Evolutionary conservation across 129 eudicot genomes (phyloP).

Genomic region (Helichrysum umbraculigerum): DNA sequence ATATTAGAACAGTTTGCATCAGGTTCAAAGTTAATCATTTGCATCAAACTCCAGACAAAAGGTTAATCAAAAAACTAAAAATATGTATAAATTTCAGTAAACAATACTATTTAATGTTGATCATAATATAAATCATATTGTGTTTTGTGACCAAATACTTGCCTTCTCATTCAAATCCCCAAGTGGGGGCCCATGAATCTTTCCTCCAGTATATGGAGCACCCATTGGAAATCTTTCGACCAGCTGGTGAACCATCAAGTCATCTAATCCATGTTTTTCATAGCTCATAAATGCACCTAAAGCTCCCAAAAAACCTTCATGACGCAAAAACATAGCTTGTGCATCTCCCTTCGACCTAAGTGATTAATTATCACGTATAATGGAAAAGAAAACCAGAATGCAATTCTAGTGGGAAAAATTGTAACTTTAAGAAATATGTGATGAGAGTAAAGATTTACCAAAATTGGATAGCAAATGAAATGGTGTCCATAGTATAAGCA

Average conservation of each 20-base stretch:
- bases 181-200: constrained; percentile 90
- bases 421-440: not conserved
- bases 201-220: constrained; percentile 96
- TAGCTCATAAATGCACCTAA: constrained; percentile 99
- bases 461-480: constrained; percentile 92
- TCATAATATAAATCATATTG: constrained; percentile 24
- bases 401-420: constrained; percentile 2
- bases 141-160: constrained; percentile 33
- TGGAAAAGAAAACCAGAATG: not conserved
- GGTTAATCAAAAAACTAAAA: constrained; percentile 11
- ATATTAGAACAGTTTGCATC: constrained; percentile 20
- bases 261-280: constrained; percentile 96
- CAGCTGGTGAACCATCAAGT: constrained; percentile 92
- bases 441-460: constrained; percentile 46
- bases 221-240: constrained; percentile 99
- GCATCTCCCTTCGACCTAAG: constrained; percentile 92
- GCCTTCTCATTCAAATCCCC: constrained; percentile 96
- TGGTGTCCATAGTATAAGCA: constrained; percentile 99
- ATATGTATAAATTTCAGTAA: constrained; percentile 7
- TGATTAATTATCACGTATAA: constrained; percentile 9
- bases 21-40: constrained; percentile 13
- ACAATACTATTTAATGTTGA: constrained; percentile 15
- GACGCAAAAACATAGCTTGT: constrained; percentile 94
- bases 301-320: constrained; percentile 98
- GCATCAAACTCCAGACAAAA: constrained; percentile 10